A percentile compares a stretch with the other conserved stretches of the same genome.
Evolutionary conservation across 2,329 filamentous ascomycete genomes (phyloP).

Genomic region (Thermoascus crustaceus): DNA sequence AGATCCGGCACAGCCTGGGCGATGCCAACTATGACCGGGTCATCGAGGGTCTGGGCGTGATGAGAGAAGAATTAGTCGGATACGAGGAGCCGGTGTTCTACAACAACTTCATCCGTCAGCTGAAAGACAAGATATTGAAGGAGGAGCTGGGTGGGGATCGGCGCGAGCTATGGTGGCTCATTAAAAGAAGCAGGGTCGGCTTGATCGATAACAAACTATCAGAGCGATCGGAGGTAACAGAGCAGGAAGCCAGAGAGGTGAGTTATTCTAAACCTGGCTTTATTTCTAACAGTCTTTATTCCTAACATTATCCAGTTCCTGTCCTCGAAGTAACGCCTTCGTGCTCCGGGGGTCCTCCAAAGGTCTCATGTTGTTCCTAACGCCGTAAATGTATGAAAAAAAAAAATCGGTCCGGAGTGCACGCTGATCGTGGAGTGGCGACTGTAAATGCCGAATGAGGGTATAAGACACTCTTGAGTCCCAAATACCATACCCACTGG

Average conservation of each 20-base stretch:
- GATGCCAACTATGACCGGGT: conserved; percentile 66
- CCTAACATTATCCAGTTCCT: conserved; percentile 15
- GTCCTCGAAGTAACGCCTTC: conserved; percentile 15
- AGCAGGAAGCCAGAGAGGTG: conserved; percentile 60
- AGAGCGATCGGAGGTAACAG: conserved; percentile 57
- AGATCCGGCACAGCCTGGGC: conserved; percentile 66
- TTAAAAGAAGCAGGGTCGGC: conserved; percentile 60
- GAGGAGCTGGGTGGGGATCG: conserved; percentile 68
- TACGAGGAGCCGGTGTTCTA: conserved; percentile 69
- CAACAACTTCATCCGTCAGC: conserved; percentile 60
- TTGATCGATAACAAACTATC: conserved; percentile 59
- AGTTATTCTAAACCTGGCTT: conserved; percentile 9
- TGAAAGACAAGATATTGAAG: conserved; percentile 65
- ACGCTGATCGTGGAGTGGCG: not conserved
- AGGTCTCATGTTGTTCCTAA: too few species aligned
- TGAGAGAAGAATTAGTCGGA: conserved; percentile 68
- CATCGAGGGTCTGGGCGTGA: conserved; percentile 64
- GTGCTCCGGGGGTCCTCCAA: too few species aligned
- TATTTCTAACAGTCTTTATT: too few species aligned
- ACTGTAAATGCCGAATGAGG: not conserved
- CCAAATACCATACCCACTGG: not conserved
- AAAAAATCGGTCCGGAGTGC: not conserved
- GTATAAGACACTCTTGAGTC: conserved; percentile 1
- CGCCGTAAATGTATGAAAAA: too few species aligned
- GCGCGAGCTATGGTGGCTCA: conserved; percentile 71